Base-by-base conservation (phyloP, 768 basidiomycete species). In the Leucocoprinus leucothites region DNA sequence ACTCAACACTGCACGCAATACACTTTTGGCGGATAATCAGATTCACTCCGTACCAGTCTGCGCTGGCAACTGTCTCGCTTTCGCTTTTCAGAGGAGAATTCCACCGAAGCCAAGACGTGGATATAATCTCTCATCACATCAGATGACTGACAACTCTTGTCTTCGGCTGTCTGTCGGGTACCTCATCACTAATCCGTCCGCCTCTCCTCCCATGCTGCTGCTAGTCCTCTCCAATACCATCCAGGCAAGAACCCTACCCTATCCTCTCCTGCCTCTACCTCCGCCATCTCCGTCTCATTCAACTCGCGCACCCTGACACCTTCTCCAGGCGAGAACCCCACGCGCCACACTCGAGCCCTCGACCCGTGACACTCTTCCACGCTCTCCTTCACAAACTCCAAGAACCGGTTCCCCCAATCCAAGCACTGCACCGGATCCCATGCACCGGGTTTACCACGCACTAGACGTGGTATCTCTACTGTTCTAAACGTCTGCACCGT, bases 391-490 rank as follows among this genome's bases (percentile, higher is more conserved):
- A 95, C 63, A 64, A 82, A 86, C 5, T 68, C 62, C 46, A 95
- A 63, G 58, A 91, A 82, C 14, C 62, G 65, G 38, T 82, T 69
- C n/a, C 84, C 91, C 83, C 90, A 94, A 40, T 80, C 77, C 9
- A 95, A 73, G 65, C 88, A 91, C 52, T 84, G 64, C 11, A 77
- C 69, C 1, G 93, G 87, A 61, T 94, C 83, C 93, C 93, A 95
- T 25, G 80, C 82, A 34, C 75, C 79, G 7, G 85, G 76, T 64
- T 87, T 91, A 8, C 82, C 87, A 48, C 88, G 85, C 18, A 93
- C 84, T 48, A 86, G 67, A 26, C 89, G 83, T 48, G 93, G 93
- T 43, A 95, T 75, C 57, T 91, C 77, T 48, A 89, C 78, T 14
- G 93, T 95, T 61, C 85, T 80, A 71, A 93, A 92, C 9, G 79